phyloP scores from a whole-genome alignment of 106 monocot species.

The Dioscorea dumetorum region DNA sequence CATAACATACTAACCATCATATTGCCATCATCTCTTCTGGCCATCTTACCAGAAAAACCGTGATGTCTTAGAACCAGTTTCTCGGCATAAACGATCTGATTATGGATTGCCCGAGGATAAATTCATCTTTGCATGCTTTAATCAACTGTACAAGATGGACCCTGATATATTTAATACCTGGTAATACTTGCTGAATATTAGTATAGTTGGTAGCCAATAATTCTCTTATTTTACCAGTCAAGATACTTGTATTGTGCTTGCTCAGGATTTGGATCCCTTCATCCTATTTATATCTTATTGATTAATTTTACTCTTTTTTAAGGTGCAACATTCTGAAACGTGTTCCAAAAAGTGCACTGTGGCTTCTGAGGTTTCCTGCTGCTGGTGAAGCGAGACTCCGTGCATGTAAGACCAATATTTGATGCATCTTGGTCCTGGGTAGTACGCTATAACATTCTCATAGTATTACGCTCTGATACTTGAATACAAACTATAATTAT shows the following conservation, averaged over 20 bases:
- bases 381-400: slow-evolving; percentile 86
- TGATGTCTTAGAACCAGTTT: slow-evolving; percentile 64
- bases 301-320: slow-evolving; percentile 1
- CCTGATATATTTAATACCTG: slow-evolving; percentile 96
- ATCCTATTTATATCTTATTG: no score
- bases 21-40: no score
- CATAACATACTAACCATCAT: background rate
- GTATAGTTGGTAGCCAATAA: background rate
- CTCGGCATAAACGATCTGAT: slow-evolving; percentile 77
- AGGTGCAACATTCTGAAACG: slow-evolving; percentile 98
- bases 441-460: no score
- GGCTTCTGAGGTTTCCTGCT: slow-evolving; percentile 91
- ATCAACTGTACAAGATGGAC: slow-evolving; percentile 97
- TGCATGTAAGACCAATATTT: slow-evolving; percentile 41
- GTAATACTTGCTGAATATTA: slow-evolving; percentile 20
- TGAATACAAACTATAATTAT: no score
- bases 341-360: slow-evolving; percentile 85
- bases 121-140: slow-evolving; percentile 97
- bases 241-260: background rate
- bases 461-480: no score
- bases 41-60: slow-evolving; percentile 54
- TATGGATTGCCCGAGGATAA: slow-evolving; percentile 97
- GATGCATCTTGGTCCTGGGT: no score
- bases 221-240: background rate
- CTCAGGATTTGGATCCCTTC: background rate